A percentile compares a stretch with the other conserved stretches of the same genome.
phyloP scores from a whole-genome alignment of 441 rosid genomes.

The Kokia cookei region DNA sequence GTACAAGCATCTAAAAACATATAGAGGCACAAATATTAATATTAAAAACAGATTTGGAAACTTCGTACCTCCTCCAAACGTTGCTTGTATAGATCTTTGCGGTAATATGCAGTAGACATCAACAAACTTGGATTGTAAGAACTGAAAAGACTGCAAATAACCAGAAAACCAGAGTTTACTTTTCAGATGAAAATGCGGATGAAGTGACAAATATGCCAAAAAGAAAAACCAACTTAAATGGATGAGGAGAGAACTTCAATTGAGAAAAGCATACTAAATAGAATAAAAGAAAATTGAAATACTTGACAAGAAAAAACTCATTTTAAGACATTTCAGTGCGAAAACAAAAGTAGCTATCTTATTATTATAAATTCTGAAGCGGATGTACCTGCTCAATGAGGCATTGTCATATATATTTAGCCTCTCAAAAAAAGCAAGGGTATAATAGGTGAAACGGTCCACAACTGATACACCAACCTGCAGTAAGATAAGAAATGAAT shows the following conservation, averaged over 20 bases:
- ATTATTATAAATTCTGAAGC: slow-evolving; percentile 3
- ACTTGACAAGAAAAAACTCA: not conserved
- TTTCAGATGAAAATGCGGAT: not conserved
- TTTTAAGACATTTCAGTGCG: not conserved
- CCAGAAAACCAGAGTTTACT: not conserved
- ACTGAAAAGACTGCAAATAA: slow-evolving; percentile 67
- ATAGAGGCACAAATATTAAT: not conserved
- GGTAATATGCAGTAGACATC: slow-evolving; percentile 88
- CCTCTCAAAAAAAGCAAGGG: slow-evolving; percentile 92
- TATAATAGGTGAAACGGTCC: slow-evolving; percentile 91
- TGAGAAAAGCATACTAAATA: not conserved
- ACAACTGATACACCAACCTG: slow-evolving; percentile 98
- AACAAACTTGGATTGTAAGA: slow-evolving; percentile 67
- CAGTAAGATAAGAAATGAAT: slow-evolving; percentile 4
- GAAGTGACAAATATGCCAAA: not conserved
- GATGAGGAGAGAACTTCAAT: not conserved
- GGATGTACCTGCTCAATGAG: slow-evolving; percentile 74
- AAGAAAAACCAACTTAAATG: not conserved
- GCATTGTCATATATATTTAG: slow-evolving; percentile 85
- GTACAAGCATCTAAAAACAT: not conserved
- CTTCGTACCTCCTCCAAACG: slow-evolving; percentile 49
- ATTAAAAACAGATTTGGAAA: not conserved
- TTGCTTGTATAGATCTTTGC: slow-evolving; percentile 70
- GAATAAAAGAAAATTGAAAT: not conserved
- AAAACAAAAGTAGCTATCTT: slow-evolving; percentile 8